A percentile compares a stretch with the other conserved stretches of the same genome.
Evolutionary conservation across 306 rosid species (phyloP).

Genomic region (Vigna hirtella): DNA sequence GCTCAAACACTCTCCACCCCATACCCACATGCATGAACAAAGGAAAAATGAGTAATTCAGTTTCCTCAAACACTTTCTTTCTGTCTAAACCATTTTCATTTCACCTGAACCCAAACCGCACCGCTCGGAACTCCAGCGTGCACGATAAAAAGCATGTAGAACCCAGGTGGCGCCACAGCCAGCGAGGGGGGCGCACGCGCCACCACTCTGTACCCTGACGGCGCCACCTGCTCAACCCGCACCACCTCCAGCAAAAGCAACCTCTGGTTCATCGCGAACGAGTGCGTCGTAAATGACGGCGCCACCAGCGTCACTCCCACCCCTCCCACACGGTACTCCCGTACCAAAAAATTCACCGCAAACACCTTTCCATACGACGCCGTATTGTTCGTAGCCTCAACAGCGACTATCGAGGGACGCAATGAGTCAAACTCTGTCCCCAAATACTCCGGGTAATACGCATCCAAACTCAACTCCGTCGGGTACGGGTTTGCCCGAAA

Average conservation of each 20-base stretch:
- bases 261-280: conserved; percentile 74
- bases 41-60: no score
- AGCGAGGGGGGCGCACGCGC: conserved; percentile 54
- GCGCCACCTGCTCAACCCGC: conserved; percentile 35
- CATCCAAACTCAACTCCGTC: conserved; percentile 76
- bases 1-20: neutral
- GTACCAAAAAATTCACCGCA: conserved; percentile 52
- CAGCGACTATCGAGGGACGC: conserved; percentile 57
- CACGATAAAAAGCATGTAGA: conserved; percentile 66
- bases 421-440: neutral
- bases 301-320: conserved; percentile 51
- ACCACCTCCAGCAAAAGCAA: conserved; percentile 52
- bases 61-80: no score
- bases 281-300: conserved; percentile 82
- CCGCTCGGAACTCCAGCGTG: conserved; percentile 71
- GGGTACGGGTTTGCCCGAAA: conserved; percentile 58
- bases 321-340: conserved; percentile 5
- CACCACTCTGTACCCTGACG: conserved; percentile 48
- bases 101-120: conserved; percentile 68
- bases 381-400: conserved; percentile 43
- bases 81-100: no score
- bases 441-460: conserved; percentile 65
- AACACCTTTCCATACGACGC: conserved; percentile 51
- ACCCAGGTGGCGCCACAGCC: conserved; percentile 80
- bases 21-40: neutral